These are phyloP conservation scores for Hortaea werneckii DNA, from an alignment of 2,329 filamentous ascomycete genomes.

Conservation along the genomic window DNA sequence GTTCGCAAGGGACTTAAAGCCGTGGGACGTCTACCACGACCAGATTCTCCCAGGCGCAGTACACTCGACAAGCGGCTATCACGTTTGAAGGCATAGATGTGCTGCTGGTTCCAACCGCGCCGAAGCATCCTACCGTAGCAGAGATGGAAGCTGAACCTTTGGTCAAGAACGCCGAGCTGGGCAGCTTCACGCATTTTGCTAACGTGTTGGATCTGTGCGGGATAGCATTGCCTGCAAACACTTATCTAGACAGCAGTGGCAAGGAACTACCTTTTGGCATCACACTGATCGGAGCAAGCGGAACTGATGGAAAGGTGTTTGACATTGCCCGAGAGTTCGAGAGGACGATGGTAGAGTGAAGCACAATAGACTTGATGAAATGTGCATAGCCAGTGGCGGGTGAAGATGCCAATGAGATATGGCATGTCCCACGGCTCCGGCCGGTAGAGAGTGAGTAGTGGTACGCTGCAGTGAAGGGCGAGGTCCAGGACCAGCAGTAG, in stretches of 20 bases:
- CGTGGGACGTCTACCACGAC: slow-evolving; percentile 41
- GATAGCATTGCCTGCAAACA: slow-evolving; percentile 43
- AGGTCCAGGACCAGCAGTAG: too few relatives aligned
- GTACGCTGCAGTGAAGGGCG: too few relatives aligned
- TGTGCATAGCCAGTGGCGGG: too few relatives aligned
- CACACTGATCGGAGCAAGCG: slow-evolving; percentile 28
- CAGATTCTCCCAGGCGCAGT: slow-evolving; percentile 37
- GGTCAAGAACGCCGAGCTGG: slow-evolving; percentile 43
- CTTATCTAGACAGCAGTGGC: slow-evolving; percentile 19
- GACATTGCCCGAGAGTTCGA: slow-evolving; percentile 29
- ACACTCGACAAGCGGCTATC: slow-evolving; percentile 33
- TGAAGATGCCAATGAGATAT: too few relatives aligned
- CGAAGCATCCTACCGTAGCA: slow-evolving; percentile 38
- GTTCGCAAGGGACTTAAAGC: slow-evolving; percentile 28
- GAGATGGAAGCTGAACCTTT: slow-evolving; percentile 45
- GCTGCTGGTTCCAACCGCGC: slow-evolving; percentile 46
- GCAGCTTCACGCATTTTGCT: slow-evolving; percentile 50
- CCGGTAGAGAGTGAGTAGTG: neutral
- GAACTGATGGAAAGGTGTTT: slow-evolving; percentile 30
- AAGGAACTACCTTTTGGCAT: slow-evolving; percentile 31
- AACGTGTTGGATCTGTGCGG: slow-evolving; percentile 51
- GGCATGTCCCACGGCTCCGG: too few relatives aligned
- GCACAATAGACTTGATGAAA: too few relatives aligned
- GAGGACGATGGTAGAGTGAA: slow-evolving; percentile 5
- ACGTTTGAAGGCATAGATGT: slow-evolving; percentile 36